Percentiles rank a stretch among this genome's conserved stretches.
These are phyloP conservation scores for Helichrysum umbraculigerum DNA, from an alignment of 129 eudicot species.

Conservation along the genomic window DNA sequence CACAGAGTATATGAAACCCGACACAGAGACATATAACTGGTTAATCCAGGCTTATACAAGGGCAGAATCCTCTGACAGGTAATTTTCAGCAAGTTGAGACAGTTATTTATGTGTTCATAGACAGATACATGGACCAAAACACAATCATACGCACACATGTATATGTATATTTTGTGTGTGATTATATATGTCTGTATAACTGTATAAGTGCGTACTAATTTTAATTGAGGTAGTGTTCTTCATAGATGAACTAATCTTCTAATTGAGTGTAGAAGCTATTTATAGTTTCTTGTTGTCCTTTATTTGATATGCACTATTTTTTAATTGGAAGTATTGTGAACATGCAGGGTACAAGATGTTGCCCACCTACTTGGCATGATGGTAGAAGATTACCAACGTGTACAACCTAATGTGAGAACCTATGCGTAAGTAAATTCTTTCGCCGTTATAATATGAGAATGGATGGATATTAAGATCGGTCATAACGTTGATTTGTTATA, in stretches of 20 bases:
- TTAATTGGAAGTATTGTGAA: constrained; percentile 17
- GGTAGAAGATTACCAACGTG: constrained; percentile 81
- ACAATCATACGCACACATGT: not conserved
- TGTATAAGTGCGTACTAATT: not conserved
- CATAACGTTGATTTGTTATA: not conserved
- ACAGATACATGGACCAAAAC: not conserved
- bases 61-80: constrained; percentile 96
- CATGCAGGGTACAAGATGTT: constrained; percentile 90
- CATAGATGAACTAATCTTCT: constrained; percentile 11
- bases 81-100: constrained; percentile 6
- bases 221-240: not conserved
- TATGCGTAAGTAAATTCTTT: constrained; percentile 70
- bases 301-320: not conserved
- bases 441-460: not conserved
- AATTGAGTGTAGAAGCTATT: not conserved
- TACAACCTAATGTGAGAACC: constrained; percentile 92
- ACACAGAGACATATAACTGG: constrained; percentile 97
- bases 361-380: constrained; percentile 96
- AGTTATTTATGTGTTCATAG: not conserved
- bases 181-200: not conserved
- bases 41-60: constrained; percentile 97
- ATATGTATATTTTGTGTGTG: not conserved
- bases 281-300: constrained; percentile 3
- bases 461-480: not conserved
- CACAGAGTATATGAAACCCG: constrained; percentile 91